These are phyloP conservation scores for Gentiana macrophylla DNA, from an alignment of 257 asterid species.

Conservation along the genomic window DNA sequence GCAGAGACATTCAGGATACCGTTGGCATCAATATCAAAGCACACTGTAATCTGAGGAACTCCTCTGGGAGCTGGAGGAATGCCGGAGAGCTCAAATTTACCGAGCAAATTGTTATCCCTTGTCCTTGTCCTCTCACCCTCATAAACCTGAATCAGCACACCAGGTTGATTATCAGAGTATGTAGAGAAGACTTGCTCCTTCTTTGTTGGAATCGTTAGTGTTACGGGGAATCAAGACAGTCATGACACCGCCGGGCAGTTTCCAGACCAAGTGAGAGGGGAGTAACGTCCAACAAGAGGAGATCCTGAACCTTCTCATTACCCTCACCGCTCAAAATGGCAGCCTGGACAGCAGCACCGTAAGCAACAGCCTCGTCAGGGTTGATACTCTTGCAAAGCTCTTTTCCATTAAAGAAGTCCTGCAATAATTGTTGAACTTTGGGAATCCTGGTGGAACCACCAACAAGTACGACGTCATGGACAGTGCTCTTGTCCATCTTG, in stretches of 20 bases:
- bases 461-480: conserved; percentile 25
- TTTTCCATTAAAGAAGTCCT: conserved; percentile 54
- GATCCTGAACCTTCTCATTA: conserved; percentile 57
- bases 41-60: conserved; percentile 47
- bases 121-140: conserved; percentile 61
- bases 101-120: conserved; percentile 47
- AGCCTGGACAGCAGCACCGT: conserved; percentile 63
- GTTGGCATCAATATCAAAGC: conserved; percentile 60
- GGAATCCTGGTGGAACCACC: conserved; percentile 30
- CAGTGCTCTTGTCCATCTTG: conserved; percentile 17
- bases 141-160: conserved; percentile 47
- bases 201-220: conserved; percentile 49
- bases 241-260: conserved; percentile 58
- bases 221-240: conserved; percentile 43
- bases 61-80: conserved; percentile 58
- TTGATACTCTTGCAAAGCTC: conserved; percentile 63
- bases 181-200: conserved; percentile 56
- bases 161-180: conserved; percentile 48
- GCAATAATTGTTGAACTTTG: conserved; percentile 27
- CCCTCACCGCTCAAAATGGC: conserved; percentile 65
- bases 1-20: conserved; percentile 63
- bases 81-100: conserved; percentile 53
- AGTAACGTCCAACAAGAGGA: conserved; percentile 45
- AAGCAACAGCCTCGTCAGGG: conserved; percentile 70
- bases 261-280: conserved; percentile 57